Conservation (phyloP, 805 yeast species). For the Pichia exigua region DNA sequence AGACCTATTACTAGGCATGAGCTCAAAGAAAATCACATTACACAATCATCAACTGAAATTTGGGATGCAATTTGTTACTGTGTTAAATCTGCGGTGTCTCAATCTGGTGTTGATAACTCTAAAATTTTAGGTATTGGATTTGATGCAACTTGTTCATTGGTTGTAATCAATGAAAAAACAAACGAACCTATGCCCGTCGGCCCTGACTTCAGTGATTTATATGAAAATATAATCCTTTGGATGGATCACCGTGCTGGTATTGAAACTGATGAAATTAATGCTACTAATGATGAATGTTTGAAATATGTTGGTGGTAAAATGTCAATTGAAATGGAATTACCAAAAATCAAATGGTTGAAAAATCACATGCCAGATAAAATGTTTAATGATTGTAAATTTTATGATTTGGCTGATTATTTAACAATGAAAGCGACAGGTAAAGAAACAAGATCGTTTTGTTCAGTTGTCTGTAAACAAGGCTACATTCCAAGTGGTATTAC, state of each 20-base stretch:
- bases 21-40: constrained; percentile 62
- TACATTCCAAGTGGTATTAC: constrained; percentile 90
- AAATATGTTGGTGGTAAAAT: constrained; percentile 94
- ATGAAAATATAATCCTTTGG: constrained; percentile 88
- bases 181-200: constrained; percentile 83
- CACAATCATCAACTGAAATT: constrained; percentile 85
- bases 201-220: constrained; percentile 67
- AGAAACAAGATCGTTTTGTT: constrained; percentile 82
- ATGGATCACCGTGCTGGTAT: constrained; percentile 94
- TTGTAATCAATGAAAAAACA: constrained; percentile 57
- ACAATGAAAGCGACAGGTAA: constrained; percentile 86
- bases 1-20: constrained; percentile 73
- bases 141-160: constrained; percentile 96
- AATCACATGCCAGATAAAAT: constrained; percentile 59
- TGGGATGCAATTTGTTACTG: constrained; percentile 86
- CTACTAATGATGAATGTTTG: constrained; percentile 68
- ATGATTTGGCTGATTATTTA: constrained; percentile 85
- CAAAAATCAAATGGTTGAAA: constrained; percentile 95
- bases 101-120: constrained; percentile 61
- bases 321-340: constrained; percentile 98
- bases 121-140: constrained; percentile 84
- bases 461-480: constrained; percentile 94
- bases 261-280: constrained; percentile 76
- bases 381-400: constrained; percentile 64
- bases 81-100: constrained; percentile 65